phyloP scores from a whole-genome alignment of 306 rosid species.

The Hippophae gyantsensis region DNA sequence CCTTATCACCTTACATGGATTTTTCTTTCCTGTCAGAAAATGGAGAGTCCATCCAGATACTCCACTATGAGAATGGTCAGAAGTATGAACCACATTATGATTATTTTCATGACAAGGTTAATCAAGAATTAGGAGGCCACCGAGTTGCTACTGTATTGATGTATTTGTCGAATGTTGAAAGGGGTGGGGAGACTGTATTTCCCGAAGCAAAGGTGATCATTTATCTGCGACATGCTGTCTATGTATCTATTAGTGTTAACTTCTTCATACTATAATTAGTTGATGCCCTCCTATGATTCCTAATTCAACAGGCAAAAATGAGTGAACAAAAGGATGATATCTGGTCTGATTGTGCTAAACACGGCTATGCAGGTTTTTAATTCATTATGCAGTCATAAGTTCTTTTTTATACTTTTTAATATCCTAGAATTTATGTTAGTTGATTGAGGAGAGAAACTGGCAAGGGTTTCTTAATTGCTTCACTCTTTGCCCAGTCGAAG shows the following conservation, averaged over 20 bases:
- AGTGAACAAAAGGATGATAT: constrained; percentile 40
- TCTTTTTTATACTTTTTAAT: not conserved
- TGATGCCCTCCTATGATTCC: not conserved
- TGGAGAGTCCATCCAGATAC: constrained; percentile 79
- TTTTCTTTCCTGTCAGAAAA: constrained; percentile 42
- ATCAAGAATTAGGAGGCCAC: constrained; percentile 76
- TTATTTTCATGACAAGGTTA: constrained; percentile 73
- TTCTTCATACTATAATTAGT: not conserved
- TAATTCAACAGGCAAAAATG: constrained; percentile 31
- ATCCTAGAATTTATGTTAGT: not conserved
- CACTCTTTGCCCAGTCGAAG: no score
- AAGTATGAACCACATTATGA: constrained; percentile 90
- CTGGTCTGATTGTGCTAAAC: constrained; percentile 67
- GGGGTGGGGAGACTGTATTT: constrained; percentile 92
- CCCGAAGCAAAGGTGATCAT: constrained; percentile 58
- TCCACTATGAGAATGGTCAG: constrained; percentile 80
- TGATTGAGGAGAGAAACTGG: no score
- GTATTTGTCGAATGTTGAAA: constrained; percentile 79
- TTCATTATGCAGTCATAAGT: constrained; percentile 4
- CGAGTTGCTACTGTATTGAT: constrained; percentile 85
- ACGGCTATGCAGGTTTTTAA: constrained; percentile 71
- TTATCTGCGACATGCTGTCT: constrained; percentile 6
- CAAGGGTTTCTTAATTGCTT: no score
- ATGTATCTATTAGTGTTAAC: not conserved
- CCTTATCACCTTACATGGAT: constrained; percentile 2